These are phyloP conservation scores for Senna siamea DNA, from an alignment of 306 rosid genomes.

Conservation along the genomic window DNA sequence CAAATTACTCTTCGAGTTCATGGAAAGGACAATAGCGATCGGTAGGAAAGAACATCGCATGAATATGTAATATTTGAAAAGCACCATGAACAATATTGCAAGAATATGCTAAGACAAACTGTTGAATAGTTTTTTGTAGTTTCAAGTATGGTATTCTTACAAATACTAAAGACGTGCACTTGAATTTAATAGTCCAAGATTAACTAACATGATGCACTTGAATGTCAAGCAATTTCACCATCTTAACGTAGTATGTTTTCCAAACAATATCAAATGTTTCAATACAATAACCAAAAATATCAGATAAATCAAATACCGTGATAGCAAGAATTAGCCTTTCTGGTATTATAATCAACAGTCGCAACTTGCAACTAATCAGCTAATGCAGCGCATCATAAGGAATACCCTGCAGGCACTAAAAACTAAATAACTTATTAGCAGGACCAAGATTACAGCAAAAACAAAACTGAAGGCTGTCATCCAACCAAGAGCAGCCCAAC, in stretches of 20 bases:
- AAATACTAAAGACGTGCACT: neutral
- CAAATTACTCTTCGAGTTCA: neutral
- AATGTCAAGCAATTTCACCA: neutral
- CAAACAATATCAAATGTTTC: neutral
- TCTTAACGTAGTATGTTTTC: neutral
- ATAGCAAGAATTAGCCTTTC: neutral
- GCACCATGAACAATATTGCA: neutral
- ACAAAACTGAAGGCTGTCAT: conserved; percentile 11
- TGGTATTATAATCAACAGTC: neutral
- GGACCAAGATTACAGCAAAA: neutral
- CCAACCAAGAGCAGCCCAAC: neutral
- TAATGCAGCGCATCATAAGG: neutral
- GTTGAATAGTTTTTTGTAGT: no score
- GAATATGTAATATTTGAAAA: neutral
- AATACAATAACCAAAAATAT: neutral
- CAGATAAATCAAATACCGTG: neutral
- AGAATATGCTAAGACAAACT: no score
- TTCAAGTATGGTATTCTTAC: neutral
- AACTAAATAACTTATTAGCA: neutral
- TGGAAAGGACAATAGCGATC: neutral
- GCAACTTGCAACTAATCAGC: neutral
- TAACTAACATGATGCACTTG: neutral
- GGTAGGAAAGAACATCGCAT: neutral
- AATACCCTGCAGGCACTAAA: neutral
- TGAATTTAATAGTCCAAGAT: neutral